These are phyloP conservation scores for Exsudoporus floridanus DNA, from an alignment of 1,284 basidiomycete species.

Conservation along the genomic window DNA sequence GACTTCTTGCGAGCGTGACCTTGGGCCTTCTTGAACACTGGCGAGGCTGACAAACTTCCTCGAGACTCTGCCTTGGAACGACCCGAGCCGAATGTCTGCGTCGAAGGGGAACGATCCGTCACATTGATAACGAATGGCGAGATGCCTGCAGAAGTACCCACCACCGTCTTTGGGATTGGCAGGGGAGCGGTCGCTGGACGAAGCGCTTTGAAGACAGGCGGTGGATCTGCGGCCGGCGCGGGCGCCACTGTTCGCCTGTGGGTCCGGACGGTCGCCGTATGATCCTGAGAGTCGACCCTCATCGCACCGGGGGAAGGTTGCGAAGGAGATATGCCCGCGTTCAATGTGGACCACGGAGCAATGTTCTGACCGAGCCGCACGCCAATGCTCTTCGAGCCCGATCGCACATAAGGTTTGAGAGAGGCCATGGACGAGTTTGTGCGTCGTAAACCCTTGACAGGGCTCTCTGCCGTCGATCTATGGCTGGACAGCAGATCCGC, in stretches of 20 bases:
- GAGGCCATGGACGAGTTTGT: slow-evolving; percentile 54
- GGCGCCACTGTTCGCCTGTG: slow-evolving; percentile 57
- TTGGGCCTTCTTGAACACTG: slow-evolving; percentile 50
- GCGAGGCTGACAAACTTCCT: slow-evolving; percentile 38
- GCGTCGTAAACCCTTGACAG: slow-evolving; percentile 39
- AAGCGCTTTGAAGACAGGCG: slow-evolving; percentile 58
- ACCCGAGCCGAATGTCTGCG: slow-evolving; percentile 51
- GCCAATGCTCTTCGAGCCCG: slow-evolving; percentile 34
- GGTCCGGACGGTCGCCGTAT: slow-evolving; percentile 30
- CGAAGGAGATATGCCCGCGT: slow-evolving; percentile 49
- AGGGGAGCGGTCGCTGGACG: slow-evolving; percentile 44
- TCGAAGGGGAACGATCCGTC: slow-evolving; percentile 40
- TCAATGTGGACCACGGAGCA: slow-evolving; percentile 57
- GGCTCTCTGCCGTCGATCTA: slow-evolving; percentile 37
- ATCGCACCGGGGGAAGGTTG: slow-evolving; percentile 31
- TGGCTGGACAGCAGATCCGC: not conserved
- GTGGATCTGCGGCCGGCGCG: slow-evolving; percentile 48
- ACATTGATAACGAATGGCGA: slow-evolving; percentile 13
- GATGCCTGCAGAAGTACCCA: slow-evolving; percentile 6
- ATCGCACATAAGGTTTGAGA: slow-evolving; percentile 59
- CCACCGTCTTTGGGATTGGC: slow-evolving; percentile 15
- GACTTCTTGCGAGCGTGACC: slow-evolving; percentile 40
- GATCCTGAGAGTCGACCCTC: slow-evolving; percentile 4
- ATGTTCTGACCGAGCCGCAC: slow-evolving; percentile 56
- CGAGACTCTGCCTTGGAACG: slow-evolving; percentile 34